Evolutionary conservation across 129 eudicot genomes (phyloP), one percentile per base, ranked within the genome.

Genomic region (Oenanthe sinensis): DNA sequence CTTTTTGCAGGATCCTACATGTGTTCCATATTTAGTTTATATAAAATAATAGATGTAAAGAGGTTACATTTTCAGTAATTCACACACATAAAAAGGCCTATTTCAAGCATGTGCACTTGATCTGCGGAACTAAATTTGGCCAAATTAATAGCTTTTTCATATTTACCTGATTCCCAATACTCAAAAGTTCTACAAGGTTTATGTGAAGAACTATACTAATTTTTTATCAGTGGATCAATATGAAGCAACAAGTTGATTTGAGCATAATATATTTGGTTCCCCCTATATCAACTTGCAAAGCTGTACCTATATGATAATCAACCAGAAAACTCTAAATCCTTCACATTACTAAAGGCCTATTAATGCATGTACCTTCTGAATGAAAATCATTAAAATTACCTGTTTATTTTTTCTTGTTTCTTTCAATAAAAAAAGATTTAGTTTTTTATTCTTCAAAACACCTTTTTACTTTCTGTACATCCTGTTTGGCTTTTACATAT

Each of bases 1-100:
- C 76, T 63, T 40, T 78, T 60, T 19, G 80, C 24, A 14, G 63
- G 75, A 50, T 69, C 84, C 86, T 80, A 78, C 33, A 12, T 17
- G 39, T 46, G 30, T 65, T 46, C 37, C 11, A 49, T 0, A 26
- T 28, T 14, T 19, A 75, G 76, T 67, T 17, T 12, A 24, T 30
- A 58, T 26, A 16, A 11, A 48, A 46, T 36, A 10, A 49, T 13
- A 36, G 22, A 36, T 11, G 17, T n/a, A 77, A 43, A 11, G 36
- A 62, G 30, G 40, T 17, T 6, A 9, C 14, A 28, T 7, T 58
- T 60, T 77, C 19, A 72, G 76, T 44, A 5, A 44, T 72, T 42
- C 52, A 43, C 76, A 43, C 16, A 22, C 20, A 22, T 9, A 44
- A 26, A 42, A n/a, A 37, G 47, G 22, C 72, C 9, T 39, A 37